Evolutionary conservation across 345 rosid genomes (phyloP).

Genomic region (Eucalyptus grandis): DNA sequence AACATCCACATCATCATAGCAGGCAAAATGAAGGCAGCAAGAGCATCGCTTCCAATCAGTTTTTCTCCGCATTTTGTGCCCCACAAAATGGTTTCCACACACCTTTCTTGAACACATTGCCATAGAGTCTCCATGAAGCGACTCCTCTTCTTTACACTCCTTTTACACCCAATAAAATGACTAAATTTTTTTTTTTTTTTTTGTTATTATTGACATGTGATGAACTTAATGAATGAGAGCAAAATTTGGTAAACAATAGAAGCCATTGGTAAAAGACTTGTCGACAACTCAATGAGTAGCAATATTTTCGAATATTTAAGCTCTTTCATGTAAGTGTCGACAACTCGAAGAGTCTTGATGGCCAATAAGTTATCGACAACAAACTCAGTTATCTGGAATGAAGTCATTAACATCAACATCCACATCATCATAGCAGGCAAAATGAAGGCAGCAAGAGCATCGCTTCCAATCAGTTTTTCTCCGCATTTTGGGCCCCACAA

Average conservation of each 20-base stretch:
- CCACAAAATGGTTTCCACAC: not conserved
- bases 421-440: not conserved
- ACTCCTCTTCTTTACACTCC: not conserved
- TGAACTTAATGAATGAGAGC: not conserved
- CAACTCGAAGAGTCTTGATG: not conserved
- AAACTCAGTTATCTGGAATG: no score
- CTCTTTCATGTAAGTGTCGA: not conserved
- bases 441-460: not conserved
- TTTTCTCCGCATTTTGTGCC: not conserved
- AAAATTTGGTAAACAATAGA: not conserved
- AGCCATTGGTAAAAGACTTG: not conserved
- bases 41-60: not conserved
- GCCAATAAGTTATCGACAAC: not conserved
- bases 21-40: not conserved
- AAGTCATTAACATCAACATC: not conserved
- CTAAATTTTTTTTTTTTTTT: not conserved
- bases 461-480: not conserved
- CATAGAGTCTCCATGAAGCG: not conserved
- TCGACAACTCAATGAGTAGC: not conserved
- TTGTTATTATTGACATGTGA: not conserved
- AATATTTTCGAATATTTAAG: not conserved
- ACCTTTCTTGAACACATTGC: not conserved
- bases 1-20: no score
- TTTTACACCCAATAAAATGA: not conserved
- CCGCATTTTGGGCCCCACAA: not conserved